Evolutionary conservation across 768 basidiomycete genomes (phyloP).

Genomic region (Mrakia gelida): DNA sequence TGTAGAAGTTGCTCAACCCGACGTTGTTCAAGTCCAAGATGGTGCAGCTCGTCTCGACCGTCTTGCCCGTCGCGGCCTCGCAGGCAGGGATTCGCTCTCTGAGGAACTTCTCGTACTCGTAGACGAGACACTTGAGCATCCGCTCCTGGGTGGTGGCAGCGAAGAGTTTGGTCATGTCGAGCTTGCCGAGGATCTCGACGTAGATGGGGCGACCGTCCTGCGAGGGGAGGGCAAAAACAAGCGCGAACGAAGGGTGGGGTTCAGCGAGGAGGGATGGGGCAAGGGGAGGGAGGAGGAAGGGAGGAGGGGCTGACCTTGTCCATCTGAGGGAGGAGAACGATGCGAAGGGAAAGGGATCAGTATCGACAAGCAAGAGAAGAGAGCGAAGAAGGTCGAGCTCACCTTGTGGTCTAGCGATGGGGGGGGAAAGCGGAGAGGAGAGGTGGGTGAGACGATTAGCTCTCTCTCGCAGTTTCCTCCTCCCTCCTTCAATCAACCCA

Average conservation of each 20-base stretch:
- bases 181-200: slow-evolving; percentile 83
- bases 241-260: not conserved
- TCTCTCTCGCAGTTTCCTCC: not conserved
- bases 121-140: slow-evolving; percentile 79
- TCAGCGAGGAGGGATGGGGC: not conserved
- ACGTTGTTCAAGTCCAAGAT: slow-evolving; percentile 79
- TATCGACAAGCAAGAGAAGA: not conserved
- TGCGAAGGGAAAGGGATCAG: not conserved
- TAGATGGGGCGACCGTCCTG: slow-evolving; percentile 94
- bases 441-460: not conserved
- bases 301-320: slow-evolving; percentile 63
- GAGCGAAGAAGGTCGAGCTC: not conserved
- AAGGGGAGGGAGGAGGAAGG: not conserved
- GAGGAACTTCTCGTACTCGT: slow-evolving; percentile 88
- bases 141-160: slow-evolving; percentile 77
- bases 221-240: not conserved
- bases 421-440: not conserved
- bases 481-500: too few relatives aligned
- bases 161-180: slow-evolving; percentile 82
- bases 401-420: slow-evolving; percentile 19
- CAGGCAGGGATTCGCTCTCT: slow-evolving; percentile 75
- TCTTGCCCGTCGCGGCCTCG: slow-evolving; percentile 60
- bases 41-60: slow-evolving; percentile 95
- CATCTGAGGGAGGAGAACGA: slow-evolving; percentile 48
- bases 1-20: slow-evolving; percentile 70